A percentile compares a stretch with the other conserved stretches of the same genome.
Evolutionary conservation across 768 basidiomycete genomes (phyloP).

Genomic region (Hygrophoropsis aurantiaca): DNA sequence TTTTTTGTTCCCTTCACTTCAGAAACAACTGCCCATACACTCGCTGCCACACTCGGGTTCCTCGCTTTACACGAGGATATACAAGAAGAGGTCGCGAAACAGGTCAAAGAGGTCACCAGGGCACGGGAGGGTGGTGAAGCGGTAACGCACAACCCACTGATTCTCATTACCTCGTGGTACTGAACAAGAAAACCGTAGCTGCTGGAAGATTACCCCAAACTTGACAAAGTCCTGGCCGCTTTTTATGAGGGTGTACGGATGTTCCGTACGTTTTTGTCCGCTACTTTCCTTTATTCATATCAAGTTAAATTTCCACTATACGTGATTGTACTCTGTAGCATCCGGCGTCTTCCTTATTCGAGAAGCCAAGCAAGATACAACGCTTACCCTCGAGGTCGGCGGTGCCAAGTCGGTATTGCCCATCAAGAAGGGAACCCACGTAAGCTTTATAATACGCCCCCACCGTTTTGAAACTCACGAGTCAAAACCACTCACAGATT

Average conservation of each 20-base stretch:
- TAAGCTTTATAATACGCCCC: slow-evolving; percentile 5
- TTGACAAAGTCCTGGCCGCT: slow-evolving; percentile 28
- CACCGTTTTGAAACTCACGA: neutral
- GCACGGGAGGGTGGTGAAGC: slow-evolving; percentile 15
- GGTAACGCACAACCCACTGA: slow-evolving; percentile 8
- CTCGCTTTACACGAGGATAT: slow-evolving; percentile 27
- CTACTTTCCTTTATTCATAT: neutral
- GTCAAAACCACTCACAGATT: slow-evolving; percentile 7
- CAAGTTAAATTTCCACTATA: neutral
- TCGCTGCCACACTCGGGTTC: slow-evolving; percentile 32
- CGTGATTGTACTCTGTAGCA: slow-evolving; percentile 15
- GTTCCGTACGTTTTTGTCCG: slow-evolving; percentile 25
- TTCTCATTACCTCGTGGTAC: neutral
- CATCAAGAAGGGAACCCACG: slow-evolving; percentile 20
- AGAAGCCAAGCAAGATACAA: slow-evolving; percentile 25
- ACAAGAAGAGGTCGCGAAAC: slow-evolving; percentile 31
- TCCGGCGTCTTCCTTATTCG: slow-evolving; percentile 29
- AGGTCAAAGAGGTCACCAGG: slow-evolving; percentile 25
- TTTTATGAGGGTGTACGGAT: slow-evolving; percentile 34
- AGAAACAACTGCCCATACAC: slow-evolving; percentile 34
- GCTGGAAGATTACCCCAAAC: slow-evolving; percentile 23
- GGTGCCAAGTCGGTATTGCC: slow-evolving; percentile 16
- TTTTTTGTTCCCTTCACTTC: neutral
- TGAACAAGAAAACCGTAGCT: slow-evolving; percentile 7
- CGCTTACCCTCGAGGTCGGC: slow-evolving; percentile 14